phyloP scores from a whole-genome alignment of 2,329 filamentous ascomycete species.

The Aspergillus alliaceus region DNA sequence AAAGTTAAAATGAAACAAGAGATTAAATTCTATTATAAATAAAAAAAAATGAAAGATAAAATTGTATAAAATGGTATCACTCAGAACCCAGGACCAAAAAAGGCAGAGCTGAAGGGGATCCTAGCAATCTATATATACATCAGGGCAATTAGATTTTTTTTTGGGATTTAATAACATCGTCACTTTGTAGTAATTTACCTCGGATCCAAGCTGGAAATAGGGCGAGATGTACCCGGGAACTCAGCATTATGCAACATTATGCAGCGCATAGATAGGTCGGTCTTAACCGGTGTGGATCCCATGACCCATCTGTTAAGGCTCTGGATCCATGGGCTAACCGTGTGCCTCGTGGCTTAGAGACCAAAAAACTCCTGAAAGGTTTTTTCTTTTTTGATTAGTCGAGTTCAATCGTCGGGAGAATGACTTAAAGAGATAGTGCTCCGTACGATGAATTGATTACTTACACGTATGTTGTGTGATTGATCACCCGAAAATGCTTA shows the following conservation, averaged over 20 bases:
- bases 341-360: constrained; percentile 9
- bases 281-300: constrained; percentile 11
- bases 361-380: background rate
- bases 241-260: constrained; percentile 12
- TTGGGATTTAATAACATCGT: constrained; percentile 2
- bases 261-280: constrained; percentile 10
- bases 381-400: constrained; percentile 6
- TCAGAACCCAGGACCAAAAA: background rate
- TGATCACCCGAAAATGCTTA: background rate
- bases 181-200: constrained; percentile 2
- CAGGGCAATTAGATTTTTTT: background rate
- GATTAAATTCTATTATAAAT: constrained; percentile 1
- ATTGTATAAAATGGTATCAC: background rate
- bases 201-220: constrained; percentile 5
- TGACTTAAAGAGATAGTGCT: background rate
- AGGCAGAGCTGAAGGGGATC: background rate
- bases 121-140: constrained; percentile 5
- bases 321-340: constrained; percentile 9
- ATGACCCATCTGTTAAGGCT: constrained; percentile 2
- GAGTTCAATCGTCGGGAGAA: background rate
- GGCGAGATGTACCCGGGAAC: constrained; percentile 6
- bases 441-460: background rate
- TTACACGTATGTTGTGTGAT: background rate
- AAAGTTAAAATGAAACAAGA: background rate
- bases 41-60: background rate